Evolutionary conservation across 2,329 filamentous ascomycete genomes (phyloP).

Genomic region (Fusarium vanettenii): DNA sequence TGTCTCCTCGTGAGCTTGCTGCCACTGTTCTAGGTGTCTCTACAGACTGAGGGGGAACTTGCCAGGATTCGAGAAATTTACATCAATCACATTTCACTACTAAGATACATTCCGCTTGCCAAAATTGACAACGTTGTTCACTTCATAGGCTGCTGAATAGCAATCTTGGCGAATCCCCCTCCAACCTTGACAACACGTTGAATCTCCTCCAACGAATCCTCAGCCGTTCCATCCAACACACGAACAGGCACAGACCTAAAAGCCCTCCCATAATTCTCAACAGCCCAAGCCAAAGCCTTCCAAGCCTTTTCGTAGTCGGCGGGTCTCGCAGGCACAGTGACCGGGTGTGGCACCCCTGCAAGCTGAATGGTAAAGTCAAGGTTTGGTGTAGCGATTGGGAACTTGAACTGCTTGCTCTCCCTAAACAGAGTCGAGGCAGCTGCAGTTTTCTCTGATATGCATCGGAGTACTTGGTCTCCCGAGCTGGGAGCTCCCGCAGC

Average conservation of each 20-base stretch:
- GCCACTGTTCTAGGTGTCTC: background rate
- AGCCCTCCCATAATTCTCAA: background rate
- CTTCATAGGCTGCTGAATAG: background rate
- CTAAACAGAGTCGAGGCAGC: background rate
- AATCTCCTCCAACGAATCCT: background rate
- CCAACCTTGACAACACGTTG: background rate
- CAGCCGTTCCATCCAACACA: background rate
- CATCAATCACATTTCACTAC: background rate
- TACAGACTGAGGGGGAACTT: background rate
- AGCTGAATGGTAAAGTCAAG: background rate
- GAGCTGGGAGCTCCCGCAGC: background rate
- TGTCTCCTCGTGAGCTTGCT: slow-evolving; percentile 3
- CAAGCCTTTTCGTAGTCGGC: background rate
- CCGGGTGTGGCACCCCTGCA: background rate
- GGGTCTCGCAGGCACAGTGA: background rate
- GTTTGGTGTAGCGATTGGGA: background rate
- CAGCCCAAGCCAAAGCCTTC: background rate
- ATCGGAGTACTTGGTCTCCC: background rate
- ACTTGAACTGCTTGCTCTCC: background rate
- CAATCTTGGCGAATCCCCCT: background rate
- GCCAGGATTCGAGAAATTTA: too few species aligned
- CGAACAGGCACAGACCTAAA: background rate
- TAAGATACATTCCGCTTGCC: background rate
- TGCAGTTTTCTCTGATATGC: background rate
- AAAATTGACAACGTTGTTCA: background rate